phyloP scores from a whole-genome alignment of 768 basidiomycete species.

The Mycena sanguinolenta region DNA sequence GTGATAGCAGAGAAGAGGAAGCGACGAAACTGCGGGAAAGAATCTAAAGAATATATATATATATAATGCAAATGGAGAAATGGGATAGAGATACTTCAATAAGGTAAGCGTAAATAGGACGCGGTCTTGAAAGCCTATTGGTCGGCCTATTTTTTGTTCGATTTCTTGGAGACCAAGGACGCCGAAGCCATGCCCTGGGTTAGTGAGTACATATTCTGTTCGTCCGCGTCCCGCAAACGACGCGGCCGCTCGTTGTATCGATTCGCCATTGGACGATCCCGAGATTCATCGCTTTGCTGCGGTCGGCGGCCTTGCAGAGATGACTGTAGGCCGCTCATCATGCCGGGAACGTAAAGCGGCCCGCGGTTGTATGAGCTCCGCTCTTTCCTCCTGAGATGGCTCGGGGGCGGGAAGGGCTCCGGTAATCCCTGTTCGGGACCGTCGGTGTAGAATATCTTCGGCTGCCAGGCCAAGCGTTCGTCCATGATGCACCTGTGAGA shows the following conservation, averaged over 20 bases:
- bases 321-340: constrained; percentile 35
- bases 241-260: constrained; percentile 33
- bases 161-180: constrained; percentile 14
- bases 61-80: background rate
- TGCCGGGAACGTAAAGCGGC: constrained; percentile 72
- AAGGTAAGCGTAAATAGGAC: constrained; percentile 27
- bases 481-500: constrained; percentile 78
- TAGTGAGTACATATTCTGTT: constrained; percentile 14
- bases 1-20: background rate
- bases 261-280: constrained; percentile 20
- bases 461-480: constrained; percentile 84
- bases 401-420: constrained; percentile 87
- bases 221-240: constrained; percentile 32
- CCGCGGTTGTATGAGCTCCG: constrained; percentile 86
- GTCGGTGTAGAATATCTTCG: constrained; percentile 85
- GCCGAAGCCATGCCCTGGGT: constrained; percentile 14
- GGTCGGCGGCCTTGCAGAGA: constrained; percentile 30
- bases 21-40: too few relatives aligned
- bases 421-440: constrained; percentile 81
- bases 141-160: constrained; percentile 21
- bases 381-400: constrained; percentile 85
- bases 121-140: background rate
- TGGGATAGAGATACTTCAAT: constrained; percentile 29
- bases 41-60: background rate
- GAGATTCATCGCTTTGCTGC: constrained; percentile 20